Percentiles rank a stretch among this genome's conserved stretches.
These are phyloP conservation scores for Candida pseudofarinosa DNA, from an alignment of 805 yeast species.

Conservation along the genomic window DNA sequence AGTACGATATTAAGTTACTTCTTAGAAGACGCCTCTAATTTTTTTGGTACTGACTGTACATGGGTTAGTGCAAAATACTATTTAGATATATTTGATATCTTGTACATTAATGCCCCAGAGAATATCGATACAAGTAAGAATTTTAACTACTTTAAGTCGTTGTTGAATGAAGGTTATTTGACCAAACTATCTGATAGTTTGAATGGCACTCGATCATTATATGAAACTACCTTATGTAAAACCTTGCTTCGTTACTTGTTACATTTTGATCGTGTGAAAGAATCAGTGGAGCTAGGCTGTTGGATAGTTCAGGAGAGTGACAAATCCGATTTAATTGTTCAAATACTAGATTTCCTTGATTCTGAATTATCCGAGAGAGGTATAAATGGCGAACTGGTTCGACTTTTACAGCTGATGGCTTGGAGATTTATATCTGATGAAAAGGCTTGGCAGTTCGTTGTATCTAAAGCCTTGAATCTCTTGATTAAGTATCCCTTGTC, in stretches of 20 bases:
- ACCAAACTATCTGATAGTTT: neutral
- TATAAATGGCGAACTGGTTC: neutral
- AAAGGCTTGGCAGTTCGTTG: neutral
- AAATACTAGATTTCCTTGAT: neutral
- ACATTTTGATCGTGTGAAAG: neutral
- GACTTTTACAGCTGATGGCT: neutral
- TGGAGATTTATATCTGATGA: neutral
- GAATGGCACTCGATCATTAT: neutral
- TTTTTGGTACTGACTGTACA: neutral
- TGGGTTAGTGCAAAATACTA: constrained; percentile 34
- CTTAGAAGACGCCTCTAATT: neutral
- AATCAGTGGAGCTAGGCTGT: neutral
- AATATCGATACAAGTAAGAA: neutral
- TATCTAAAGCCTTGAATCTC: neutral
- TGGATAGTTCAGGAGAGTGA: neutral
- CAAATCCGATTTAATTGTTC: neutral
- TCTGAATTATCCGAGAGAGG: neutral
- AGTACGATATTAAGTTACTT: no score
- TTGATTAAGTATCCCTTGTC: neutral
- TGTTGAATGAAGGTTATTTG: neutral
- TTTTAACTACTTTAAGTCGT: neutral
- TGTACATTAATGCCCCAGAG: neutral
- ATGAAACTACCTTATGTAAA: neutral
- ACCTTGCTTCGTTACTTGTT: neutral
- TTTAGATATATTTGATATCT: constrained; percentile 12